Conservation (phyloP, 768 basidiomycete species). For the Hygrophorus pudorinus region DNA sequence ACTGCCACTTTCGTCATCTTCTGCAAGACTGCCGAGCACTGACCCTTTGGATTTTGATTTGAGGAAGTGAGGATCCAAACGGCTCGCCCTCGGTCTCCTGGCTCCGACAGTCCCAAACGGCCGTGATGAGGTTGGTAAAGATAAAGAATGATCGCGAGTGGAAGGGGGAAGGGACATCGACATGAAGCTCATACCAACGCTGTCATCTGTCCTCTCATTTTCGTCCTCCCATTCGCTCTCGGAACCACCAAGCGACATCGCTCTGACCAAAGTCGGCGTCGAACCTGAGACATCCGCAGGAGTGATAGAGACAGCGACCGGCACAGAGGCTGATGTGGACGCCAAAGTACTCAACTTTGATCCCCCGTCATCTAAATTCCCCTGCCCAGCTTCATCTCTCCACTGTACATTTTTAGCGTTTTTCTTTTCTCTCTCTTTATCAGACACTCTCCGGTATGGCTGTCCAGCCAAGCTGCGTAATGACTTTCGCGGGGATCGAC, state of each 20-base stretch:
- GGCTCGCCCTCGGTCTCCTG: conserved; percentile 52
- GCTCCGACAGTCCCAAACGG: conserved; percentile 20
- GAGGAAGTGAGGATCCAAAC: conserved; percentile 62
- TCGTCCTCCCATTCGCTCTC: conserved; percentile 92
- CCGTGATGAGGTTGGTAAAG: conserved; percentile 12
- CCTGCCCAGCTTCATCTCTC: conserved; percentile 81
- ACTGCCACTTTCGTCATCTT: conserved; percentile 52
- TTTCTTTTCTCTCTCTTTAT: conserved; percentile 45
- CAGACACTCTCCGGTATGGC: conserved; percentile 55
- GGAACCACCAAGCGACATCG: conserved; percentile 47
- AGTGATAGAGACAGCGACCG: conserved; percentile 28
- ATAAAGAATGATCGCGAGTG: conserved; percentile 16
- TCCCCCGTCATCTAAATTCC: conserved; percentile 61
- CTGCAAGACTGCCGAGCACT: conserved; percentile 53
- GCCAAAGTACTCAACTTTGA: conserved; percentile 14
- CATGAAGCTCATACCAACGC: conserved; percentile 46
- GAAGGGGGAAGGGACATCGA: conserved; percentile 33
- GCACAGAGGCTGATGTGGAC: conserved; percentile 23
- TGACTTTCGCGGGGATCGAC: conserved; percentile 63
- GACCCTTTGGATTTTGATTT: conserved; percentile 38
- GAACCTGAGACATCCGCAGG: conserved; percentile 24
- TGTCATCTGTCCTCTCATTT: conserved; percentile 75
- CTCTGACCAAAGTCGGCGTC: conserved; percentile 26
- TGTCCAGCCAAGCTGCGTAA: conserved; percentile 51
- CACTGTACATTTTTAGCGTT: conserved; percentile 75